Conservation (phyloP, 1,139 yeast genomes). For the Pneumocystis oryctolagi region DNA sequence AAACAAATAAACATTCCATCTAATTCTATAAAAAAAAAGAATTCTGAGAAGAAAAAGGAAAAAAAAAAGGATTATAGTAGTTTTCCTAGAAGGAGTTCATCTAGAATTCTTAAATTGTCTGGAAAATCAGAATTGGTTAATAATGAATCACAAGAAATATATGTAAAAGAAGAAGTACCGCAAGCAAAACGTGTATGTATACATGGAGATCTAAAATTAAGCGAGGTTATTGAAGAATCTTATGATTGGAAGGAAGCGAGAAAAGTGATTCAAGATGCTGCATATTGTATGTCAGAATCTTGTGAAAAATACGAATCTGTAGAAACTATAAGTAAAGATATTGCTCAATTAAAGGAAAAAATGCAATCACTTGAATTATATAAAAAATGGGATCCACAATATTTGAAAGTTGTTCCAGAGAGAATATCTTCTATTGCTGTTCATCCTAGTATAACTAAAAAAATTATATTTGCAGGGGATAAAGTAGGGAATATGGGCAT, state of each 20-base stretch:
- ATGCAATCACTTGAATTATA: constrained; percentile 24
- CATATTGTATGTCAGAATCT: constrained; percentile 28
- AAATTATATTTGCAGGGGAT: constrained; percentile 73
- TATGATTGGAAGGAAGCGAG: constrained; percentile 7
- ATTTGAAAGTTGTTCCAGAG: constrained; percentile 54
- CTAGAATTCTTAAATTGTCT: constrained; percentile 24
- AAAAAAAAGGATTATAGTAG: constrained; percentile 7
- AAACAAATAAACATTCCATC: neutral
- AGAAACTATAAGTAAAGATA: constrained; percentile 21
- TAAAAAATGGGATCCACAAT: constrained; percentile 49
- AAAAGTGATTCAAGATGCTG: constrained; percentile 13
- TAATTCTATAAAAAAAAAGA: constrained; percentile 5
- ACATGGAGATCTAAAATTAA: constrained; percentile 11
- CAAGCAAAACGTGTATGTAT: constrained; percentile 13
- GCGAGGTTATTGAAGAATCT: constrained; percentile 8
- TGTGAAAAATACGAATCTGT: constrained; percentile 20
- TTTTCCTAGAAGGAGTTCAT: constrained; percentile 22
- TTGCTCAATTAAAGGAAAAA: neutral
- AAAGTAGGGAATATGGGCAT: constrained; percentile 69
- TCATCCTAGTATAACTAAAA: constrained; percentile 54
- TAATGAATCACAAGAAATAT: constrained; percentile 16
- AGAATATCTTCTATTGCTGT: constrained; percentile 60
- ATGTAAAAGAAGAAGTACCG: constrained; percentile 14
- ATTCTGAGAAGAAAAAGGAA: constrained; percentile 10
- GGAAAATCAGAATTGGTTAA: constrained; percentile 18